Conservation (phyloP, 331 rosid genomes). For the Quercus lobata region DNA sequence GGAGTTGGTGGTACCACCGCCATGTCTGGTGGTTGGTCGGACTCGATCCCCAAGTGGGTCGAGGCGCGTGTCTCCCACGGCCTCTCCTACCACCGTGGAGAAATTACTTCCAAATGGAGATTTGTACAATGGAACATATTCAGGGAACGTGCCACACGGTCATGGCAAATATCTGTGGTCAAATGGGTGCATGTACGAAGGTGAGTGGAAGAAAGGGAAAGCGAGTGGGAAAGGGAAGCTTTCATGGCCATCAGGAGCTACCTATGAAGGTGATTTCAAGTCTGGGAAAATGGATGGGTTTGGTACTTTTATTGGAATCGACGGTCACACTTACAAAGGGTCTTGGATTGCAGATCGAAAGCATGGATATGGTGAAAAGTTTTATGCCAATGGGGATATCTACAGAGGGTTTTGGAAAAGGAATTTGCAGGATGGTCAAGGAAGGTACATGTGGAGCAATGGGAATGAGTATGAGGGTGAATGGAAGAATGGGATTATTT, state of each 20-base stretch:
- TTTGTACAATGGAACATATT: slow-evolving; percentile 36
- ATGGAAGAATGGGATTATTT: slow-evolving; percentile 47
- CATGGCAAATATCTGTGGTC: slow-evolving; percentile 49
- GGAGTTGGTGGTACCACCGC: slow-evolving; percentile 24
- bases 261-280: slow-evolving; percentile 46
- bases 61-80: slow-evolving; percentile 43
- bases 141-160: slow-evolving; percentile 46
- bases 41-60: slow-evolving; percentile 20
- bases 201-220: slow-evolving; percentile 43
- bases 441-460: slow-evolving; percentile 49
- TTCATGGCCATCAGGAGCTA: slow-evolving; percentile 55
- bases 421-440: slow-evolving; percentile 51
- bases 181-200: slow-evolving; percentile 54
- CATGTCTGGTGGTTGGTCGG: slow-evolving; percentile 22
- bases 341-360: slow-evolving; percentile 39
- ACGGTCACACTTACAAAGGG: slow-evolving; percentile 39
- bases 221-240: slow-evolving; percentile 40
- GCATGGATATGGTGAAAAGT: slow-evolving; percentile 43
- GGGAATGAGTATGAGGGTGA: slow-evolving; percentile 54
- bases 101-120: slow-evolving; percentile 45
- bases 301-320: slow-evolving; percentile 36
- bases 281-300: slow-evolving; percentile 46
- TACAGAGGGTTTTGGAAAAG: slow-evolving; percentile 52
- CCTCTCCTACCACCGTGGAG: slow-evolving; percentile 10
- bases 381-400: slow-evolving; percentile 46